Conservation (phyloP, 1,284 basidiomycete species). For the Phellopilus nigrolimitatus region DNA sequence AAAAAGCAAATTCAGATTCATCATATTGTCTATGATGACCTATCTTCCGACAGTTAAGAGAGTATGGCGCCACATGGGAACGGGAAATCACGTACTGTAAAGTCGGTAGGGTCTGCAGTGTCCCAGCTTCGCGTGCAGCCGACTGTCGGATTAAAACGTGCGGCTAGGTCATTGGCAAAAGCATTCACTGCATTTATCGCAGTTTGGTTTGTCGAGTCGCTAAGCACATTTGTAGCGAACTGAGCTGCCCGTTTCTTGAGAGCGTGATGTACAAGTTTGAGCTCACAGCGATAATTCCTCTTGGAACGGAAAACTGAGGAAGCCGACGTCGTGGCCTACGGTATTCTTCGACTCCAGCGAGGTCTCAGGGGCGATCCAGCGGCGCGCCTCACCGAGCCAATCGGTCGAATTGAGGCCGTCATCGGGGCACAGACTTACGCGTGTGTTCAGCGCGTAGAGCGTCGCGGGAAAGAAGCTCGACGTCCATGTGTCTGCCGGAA, state of each 20-base stretch:
- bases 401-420: slow-evolving; percentile 30
- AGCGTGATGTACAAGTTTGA: too few relatives aligned
- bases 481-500: slow-evolving; percentile 57
- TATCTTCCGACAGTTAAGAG: slow-evolving; percentile 8
- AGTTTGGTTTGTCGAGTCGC: slow-evolving; percentile 35
- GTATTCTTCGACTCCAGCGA: slow-evolving; percentile 41
- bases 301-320: slow-evolving; percentile 61
- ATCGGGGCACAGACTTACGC: slow-evolving; percentile 43
- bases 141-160: slow-evolving; percentile 37
- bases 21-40: slow-evolving; percentile 28
- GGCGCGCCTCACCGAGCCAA: slow-evolving; percentile 50
- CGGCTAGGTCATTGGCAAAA: slow-evolving; percentile 38
- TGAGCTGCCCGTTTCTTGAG: neutral
- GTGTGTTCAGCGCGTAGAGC: slow-evolving; percentile 52
- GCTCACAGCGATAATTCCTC: slow-evolving; percentile 42
- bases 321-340: slow-evolving; percentile 65
- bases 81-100: slow-evolving; percentile 35
- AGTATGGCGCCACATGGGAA: neutral
- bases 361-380: slow-evolving; percentile 46
- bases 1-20: slow-evolving; percentile 26
- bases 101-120: slow-evolving; percentile 47
- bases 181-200: slow-evolving; percentile 34
- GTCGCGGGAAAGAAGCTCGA: slow-evolving; percentile 63
- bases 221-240: too few relatives aligned
- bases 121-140: slow-evolving; percentile 54